Percentiles rank a stretch among this genome's conserved stretches.
These are phyloP conservation scores for Spizellomyces punctatus DNA, from an alignment of 192 early-diverging fungal species.

Conservation along the genomic window DNA sequence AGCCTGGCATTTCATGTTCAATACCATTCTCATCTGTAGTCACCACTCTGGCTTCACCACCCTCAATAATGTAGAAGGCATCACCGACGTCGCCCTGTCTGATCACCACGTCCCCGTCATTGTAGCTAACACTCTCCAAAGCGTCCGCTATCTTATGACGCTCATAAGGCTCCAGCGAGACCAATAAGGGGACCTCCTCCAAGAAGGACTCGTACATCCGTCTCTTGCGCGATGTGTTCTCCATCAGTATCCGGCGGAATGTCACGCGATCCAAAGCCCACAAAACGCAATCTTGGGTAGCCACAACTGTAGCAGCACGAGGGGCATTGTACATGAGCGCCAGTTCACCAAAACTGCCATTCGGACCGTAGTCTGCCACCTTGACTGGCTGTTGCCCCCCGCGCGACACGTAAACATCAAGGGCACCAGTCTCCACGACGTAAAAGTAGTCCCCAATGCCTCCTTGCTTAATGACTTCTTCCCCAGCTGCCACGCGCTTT, in stretches of 20 bases:
- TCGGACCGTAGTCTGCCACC: slow-evolving; percentile 77
- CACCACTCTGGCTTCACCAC: slow-evolving; percentile 80
- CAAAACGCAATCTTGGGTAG: slow-evolving; percentile 80
- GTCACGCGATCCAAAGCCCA: slow-evolving; percentile 99
- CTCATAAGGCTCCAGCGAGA: slow-evolving; percentile 92
- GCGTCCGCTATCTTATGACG: slow-evolving; percentile 99
- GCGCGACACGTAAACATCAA: slow-evolving; percentile 88
- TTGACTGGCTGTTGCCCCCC: slow-evolving; percentile 64
- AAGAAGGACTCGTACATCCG: slow-evolving; percentile 96
- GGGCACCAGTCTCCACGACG: slow-evolving; percentile 90
- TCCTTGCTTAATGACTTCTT: slow-evolving; percentile 89
- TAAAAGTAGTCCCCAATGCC: slow-evolving; percentile 98
- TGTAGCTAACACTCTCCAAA: slow-evolving; percentile 87
- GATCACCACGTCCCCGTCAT: slow-evolving; percentile 82
- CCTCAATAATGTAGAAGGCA: slow-evolving; percentile 95
- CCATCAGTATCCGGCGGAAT: slow-evolving; percentile 97
- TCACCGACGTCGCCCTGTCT: slow-evolving; percentile 92
- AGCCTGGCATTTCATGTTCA: slow-evolving; percentile 55
- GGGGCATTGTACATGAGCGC: slow-evolving; percentile 99
- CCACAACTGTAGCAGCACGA: slow-evolving; percentile 91
- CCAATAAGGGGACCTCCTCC: slow-evolving; percentile 86
- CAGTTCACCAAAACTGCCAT: slow-evolving; percentile 96
- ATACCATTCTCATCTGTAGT: slow-evolving; percentile 81
- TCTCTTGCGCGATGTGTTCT: slow-evolving; percentile 92
- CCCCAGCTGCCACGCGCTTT: slow-evolving; percentile 69